Percentiles rank a stretch among this genome's conserved stretches.
phyloP scores from a whole-genome alignment of 345 rosid genomes.

The Linum usitatissimum region DNA sequence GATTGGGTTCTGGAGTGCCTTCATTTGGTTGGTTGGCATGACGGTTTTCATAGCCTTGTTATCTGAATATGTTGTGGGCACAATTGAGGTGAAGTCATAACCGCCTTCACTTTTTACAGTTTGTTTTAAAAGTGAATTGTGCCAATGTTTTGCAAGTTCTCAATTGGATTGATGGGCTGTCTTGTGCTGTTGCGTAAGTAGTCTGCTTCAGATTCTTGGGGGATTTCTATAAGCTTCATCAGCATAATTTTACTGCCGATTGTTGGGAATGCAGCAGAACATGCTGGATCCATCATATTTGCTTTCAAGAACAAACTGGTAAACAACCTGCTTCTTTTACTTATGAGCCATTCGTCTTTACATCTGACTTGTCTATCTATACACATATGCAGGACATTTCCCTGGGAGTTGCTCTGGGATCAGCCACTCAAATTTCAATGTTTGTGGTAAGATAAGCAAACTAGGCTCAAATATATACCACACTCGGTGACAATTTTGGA shows the following conservation, averaged over 20 bases:
- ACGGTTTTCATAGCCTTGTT: constrained; percentile 63
- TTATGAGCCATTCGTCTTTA: too few species aligned
- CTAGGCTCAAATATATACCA: neutral
- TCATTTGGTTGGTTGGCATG: constrained; percentile 67
- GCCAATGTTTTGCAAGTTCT: neutral
- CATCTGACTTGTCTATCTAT: neutral
- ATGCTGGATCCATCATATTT: constrained; percentile 83
- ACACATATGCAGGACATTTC: constrained; percentile 57
- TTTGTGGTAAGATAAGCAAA: constrained; percentile 49
- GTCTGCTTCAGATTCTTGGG: constrained; percentile 90
- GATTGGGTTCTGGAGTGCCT: constrained; percentile 75
- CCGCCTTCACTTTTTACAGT: too few species aligned
- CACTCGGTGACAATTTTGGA: neutral
- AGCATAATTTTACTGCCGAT: constrained; percentile 81
- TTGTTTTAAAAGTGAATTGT: neutral
- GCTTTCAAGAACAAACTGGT: constrained; percentile 87
- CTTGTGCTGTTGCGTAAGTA: constrained; percentile 11
- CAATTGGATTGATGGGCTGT: neutral
- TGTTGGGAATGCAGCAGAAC: constrained; percentile 96
- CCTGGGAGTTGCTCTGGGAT: constrained; percentile 78
- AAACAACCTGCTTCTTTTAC: neutral
- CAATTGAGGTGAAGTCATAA: constrained; percentile 53
- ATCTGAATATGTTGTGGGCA: constrained; percentile 81
- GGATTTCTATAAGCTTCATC: constrained; percentile 74
- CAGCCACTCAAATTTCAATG: constrained; percentile 93